Percentiles rank a stretch among this genome's conserved stretches.
Conservation (phyloP, 306 rosid genomes). For the Prosopis cineraria region DNA sequence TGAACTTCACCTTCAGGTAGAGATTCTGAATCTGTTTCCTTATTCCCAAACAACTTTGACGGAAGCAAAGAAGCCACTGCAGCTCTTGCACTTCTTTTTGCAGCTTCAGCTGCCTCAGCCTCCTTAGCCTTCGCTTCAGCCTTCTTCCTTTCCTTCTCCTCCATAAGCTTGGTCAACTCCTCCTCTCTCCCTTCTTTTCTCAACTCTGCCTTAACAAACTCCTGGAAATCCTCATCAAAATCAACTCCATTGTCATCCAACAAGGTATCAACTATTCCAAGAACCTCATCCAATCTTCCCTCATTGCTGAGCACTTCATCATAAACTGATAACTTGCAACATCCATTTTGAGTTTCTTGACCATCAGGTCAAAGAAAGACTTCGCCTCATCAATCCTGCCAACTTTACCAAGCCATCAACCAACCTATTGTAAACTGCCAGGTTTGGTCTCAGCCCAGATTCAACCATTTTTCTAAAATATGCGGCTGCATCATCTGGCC, state of each 20-base stretch:
- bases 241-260: conserved; percentile 79
- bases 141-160: conserved; percentile 89
- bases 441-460: conserved; percentile 75
- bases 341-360: conserved; percentile 94
- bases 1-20: conserved; percentile 41
- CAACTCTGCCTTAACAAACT: conserved; percentile 75
- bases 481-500: conserved; percentile 85
- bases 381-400: conserved; percentile 79
- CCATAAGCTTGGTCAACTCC: conserved; percentile 76
- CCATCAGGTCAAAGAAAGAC: conserved; percentile 83
- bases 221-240: conserved; percentile 77
- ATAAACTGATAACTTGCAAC: conserved; percentile 77
- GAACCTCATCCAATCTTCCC: conserved; percentile 73
- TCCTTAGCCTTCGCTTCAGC: conserved; percentile 98
- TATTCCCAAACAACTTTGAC: conserved; percentile 75
- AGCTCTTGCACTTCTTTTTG: conserved; percentile 79
- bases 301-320: conserved; percentile 75
- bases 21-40: conserved; percentile 50
- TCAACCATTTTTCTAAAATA: conserved; percentile 88
- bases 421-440: conserved; percentile 81
- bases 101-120: conserved; percentile 90
- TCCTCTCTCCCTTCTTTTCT: conserved; percentile 89
- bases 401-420: conserved; percentile 82
- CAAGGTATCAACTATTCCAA: conserved; percentile 75
- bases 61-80: conserved; percentile 81